Conservation (phyloP, 1,139 yeast genomes). For the Blastobotrys indianensis region DNA sequence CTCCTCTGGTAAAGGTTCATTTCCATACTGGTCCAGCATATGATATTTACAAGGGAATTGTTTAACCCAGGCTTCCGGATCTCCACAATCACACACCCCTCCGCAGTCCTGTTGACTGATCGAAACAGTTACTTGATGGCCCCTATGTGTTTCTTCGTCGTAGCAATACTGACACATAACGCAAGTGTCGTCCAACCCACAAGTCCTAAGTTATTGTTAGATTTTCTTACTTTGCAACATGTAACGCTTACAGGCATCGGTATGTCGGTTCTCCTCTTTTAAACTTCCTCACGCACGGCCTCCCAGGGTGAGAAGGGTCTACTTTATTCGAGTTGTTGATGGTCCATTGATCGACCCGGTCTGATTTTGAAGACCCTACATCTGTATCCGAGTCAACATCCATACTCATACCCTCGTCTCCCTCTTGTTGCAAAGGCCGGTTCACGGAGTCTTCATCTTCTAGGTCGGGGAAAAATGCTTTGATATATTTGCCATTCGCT, state of each 20-base stretch:
- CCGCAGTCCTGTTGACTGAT: conserved; percentile 79
- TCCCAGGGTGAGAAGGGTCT: conserved; percentile 48
- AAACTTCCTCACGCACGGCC: conserved; percentile 75
- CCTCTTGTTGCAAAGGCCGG: conserved; percentile 6
- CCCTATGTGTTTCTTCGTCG: conserved; percentile 62
- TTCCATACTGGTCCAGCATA: conserved; percentile 20
- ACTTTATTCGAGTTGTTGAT: conserved; percentile 21
- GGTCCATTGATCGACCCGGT: conserved; percentile 18
- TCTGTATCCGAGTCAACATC: not conserved
- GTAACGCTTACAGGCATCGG: conserved; percentile 46
- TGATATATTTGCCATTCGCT: conserved; percentile 43
- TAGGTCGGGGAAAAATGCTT: conserved; percentile 44
- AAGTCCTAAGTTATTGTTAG: conserved; percentile 39
- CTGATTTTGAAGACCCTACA: conserved; percentile 2
- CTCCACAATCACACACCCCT: conserved; percentile 96
- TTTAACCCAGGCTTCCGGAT: conserved; percentile 67
- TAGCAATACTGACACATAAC: conserved; percentile 79
- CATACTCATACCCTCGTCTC: conserved; percentile 4
- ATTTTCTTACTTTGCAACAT: not conserved
- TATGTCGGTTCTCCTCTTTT: conserved; percentile 83
- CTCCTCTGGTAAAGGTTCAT: conserved; percentile 28
- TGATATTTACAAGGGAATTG: conserved; percentile 48
- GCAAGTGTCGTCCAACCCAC: conserved; percentile 82
- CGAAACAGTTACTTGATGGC: conserved; percentile 68
- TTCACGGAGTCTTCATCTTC: conserved; percentile 7